phyloP scores from a whole-genome alignment of 129 eudicot species.

The Apium graveolens region DNA sequence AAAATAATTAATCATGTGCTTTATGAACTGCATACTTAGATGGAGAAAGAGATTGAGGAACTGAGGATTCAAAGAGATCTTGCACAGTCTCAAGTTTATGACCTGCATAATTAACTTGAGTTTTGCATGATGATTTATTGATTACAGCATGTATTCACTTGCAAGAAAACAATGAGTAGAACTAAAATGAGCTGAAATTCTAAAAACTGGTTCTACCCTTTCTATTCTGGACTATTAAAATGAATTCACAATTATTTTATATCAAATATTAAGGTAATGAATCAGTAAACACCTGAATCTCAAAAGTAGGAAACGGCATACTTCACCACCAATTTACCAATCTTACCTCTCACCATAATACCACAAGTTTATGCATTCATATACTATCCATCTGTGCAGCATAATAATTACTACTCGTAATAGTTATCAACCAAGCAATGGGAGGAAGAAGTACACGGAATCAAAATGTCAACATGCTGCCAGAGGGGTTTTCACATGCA shows the following conservation, averaged over 20 bases:
- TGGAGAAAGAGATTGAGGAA: slow-evolving; percentile 93
- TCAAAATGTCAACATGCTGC: slow-evolving; percentile 20
- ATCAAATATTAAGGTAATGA: background rate
- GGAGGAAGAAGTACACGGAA: slow-evolving; percentile 43
- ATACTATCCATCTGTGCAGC: too few relatives aligned
- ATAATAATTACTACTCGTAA: too few relatives aligned
- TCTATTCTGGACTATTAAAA: too few relatives aligned
- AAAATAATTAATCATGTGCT: background rate
- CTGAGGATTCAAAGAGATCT: slow-evolving; percentile 81
- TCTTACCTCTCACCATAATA: background rate
- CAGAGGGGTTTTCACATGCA: slow-evolving; percentile 31
- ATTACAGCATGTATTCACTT: too few relatives aligned
- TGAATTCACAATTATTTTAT: too few relatives aligned
- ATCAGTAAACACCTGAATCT: background rate
- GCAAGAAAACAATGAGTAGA: too few relatives aligned
- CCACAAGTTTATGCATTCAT: background rate
- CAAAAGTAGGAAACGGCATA: background rate
- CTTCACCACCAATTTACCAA: background rate
- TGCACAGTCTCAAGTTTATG: slow-evolving; percentile 73
- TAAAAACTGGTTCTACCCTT: too few relatives aligned
- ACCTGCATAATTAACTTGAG: too few relatives aligned
- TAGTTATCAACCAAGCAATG: background rate
- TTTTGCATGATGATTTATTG: too few relatives aligned
- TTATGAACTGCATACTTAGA: slow-evolving; percentile 28
- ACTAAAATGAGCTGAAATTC: too few relatives aligned